These are phyloP conservation scores for Cyclanthera cordifolia DNA, from an alignment of 306 rosid species.

Conservation along the genomic window DNA sequence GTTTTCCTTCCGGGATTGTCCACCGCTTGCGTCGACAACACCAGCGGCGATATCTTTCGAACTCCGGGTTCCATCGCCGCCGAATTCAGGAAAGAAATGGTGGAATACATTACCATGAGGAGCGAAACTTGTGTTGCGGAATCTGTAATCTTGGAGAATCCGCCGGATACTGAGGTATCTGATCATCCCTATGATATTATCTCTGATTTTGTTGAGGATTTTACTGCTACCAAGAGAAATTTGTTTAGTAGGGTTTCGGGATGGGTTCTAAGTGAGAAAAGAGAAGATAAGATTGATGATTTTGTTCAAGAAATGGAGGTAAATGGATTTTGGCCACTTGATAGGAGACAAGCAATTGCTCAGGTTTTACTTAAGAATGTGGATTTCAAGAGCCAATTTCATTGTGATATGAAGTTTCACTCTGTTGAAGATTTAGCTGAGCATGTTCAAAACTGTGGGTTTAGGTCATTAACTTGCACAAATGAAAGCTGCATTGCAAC, in stretches of 20 bases:
- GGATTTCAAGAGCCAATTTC: slow-evolving; percentile 48
- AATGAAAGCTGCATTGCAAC: slow-evolving; percentile 53
- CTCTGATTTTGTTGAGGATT: slow-evolving; percentile 66
- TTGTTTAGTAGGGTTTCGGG: slow-evolving; percentile 59
- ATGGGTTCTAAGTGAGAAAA: slow-evolving; percentile 62
- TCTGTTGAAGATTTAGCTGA: slow-evolving; percentile 37
- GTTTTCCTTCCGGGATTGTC: slow-evolving; percentile 63
- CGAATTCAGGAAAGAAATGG: slow-evolving; percentile 70
- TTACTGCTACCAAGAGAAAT: slow-evolving; percentile 48
- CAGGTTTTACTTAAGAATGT: slow-evolving; percentile 48
- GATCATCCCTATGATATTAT: slow-evolving; percentile 63
- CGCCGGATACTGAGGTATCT: slow-evolving; percentile 33
- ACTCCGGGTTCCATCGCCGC: slow-evolving; percentile 59
- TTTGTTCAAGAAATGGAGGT: slow-evolving; percentile 64
- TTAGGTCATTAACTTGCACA: slow-evolving; percentile 37
- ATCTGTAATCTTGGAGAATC: slow-evolving; percentile 46
- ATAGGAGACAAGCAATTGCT: slow-evolving; percentile 43
- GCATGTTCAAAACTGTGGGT: slow-evolving; percentile 41
- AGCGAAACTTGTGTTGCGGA: slow-evolving; percentile 68
- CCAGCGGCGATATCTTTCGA: slow-evolving; percentile 55
- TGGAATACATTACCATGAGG: slow-evolving; percentile 44
- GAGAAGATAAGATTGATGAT: slow-evolving; percentile 86
- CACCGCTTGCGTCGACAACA: slow-evolving; percentile 65
- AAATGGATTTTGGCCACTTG: slow-evolving; percentile 62
- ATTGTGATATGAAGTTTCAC: slow-evolving; percentile 39